Evolutionary conservation across 371 early-diverging fungal species (phyloP).

Genomic region (Haplosporangium sp.): DNA sequence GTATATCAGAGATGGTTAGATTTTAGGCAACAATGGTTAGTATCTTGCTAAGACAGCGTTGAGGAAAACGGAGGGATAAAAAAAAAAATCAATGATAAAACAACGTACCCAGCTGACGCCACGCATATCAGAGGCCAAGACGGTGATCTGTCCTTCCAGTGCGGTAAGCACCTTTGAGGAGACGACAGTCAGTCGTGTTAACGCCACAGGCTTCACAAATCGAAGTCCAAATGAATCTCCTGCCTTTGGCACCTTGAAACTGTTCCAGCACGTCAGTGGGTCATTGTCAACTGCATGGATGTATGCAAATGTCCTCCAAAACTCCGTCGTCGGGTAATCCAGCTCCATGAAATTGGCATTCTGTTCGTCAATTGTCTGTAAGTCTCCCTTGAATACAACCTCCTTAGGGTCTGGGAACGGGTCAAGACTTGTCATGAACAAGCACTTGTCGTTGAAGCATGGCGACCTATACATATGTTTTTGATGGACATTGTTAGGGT

Average conservation of each 20-base stretch:
- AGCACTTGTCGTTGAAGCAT: slow-evolving; percentile 67
- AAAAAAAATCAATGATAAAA: no score
- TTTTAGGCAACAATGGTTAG: no score
- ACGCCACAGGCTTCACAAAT: slow-evolving; percentile 56
- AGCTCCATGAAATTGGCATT: slow-evolving; percentile 53
- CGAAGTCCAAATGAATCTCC: slow-evolving; percentile 69
- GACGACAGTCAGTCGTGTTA: slow-evolving; percentile 18
- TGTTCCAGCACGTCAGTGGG: slow-evolving; percentile 68
- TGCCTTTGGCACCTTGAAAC: slow-evolving; percentile 58
- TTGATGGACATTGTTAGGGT: no score
- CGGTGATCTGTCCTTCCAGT: slow-evolving; percentile 26
- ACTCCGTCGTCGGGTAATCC: slow-evolving; percentile 54
- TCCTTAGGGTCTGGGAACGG: slow-evolving; percentile 61
- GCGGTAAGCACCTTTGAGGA: slow-evolving; percentile 23
- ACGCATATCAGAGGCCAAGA: slow-evolving; percentile 20
- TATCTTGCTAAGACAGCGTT: no score
- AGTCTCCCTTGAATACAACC: slow-evolving; percentile 53
- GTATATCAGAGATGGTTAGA: no score
- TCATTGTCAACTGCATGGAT: slow-evolving; percentile 66
- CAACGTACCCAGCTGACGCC: slow-evolving; percentile 12
- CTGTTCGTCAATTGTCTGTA: slow-evolving; percentile 58
- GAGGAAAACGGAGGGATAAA: no score
- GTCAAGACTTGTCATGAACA: slow-evolving; percentile 69
- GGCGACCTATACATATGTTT: slow-evolving; percentile 51
- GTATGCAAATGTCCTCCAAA: slow-evolving; percentile 61